These are phyloP conservation scores for Ustilago loliicola DNA, from an alignment of 1,284 basidiomycete species.

Conservation along the genomic window DNA sequence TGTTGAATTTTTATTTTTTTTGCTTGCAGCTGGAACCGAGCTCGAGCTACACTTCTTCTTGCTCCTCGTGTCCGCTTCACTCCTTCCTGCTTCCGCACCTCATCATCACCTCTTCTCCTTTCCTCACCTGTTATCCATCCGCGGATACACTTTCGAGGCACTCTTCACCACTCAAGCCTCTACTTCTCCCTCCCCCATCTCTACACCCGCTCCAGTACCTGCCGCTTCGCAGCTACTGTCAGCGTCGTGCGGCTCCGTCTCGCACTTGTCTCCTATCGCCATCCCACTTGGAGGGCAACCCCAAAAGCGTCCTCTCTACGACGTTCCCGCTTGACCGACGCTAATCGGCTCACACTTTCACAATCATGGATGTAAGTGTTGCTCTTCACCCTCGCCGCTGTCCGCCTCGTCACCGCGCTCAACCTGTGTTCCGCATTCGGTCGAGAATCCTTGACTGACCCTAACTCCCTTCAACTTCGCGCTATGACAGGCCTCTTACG, in stretches of 20 bases:
- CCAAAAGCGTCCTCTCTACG: not conserved
- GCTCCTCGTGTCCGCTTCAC: slow-evolving; percentile 6
- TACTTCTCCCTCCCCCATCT: slow-evolving; percentile 8
- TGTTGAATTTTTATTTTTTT: slow-evolving; percentile 24
- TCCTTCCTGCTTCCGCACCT: slow-evolving; percentile 11
- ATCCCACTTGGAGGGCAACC: not conserved
- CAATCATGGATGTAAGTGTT: slow-evolving; percentile 39
- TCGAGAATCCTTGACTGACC: slow-evolving; percentile 5
- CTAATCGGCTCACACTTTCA: slow-evolving; percentile 4
- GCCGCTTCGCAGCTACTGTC: slow-evolving; percentile 12
- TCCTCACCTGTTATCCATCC: slow-evolving; percentile 24
- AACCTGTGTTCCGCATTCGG: not conserved
- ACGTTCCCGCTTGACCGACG: slow-evolving; percentile 20
- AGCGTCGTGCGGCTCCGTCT: slow-evolving; percentile 12
- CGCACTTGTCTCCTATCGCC: slow-evolving; percentile 19
- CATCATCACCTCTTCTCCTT: slow-evolving; percentile 10
- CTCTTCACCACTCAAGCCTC: not conserved
- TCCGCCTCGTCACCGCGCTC: not conserved
- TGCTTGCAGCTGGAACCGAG: slow-evolving; percentile 3
- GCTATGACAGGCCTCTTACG: slow-evolving; percentile 51
- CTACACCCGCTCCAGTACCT: slow-evolving; percentile 2
- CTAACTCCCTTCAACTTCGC: not conserved
- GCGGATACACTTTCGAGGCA: slow-evolving; percentile 36
- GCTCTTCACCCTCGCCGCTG: not conserved
- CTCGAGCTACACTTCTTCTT: slow-evolving; percentile 18